Evolutionary conservation across 768 basidiomycete species (phyloP).

Genomic region (Vararia minispora): DNA sequence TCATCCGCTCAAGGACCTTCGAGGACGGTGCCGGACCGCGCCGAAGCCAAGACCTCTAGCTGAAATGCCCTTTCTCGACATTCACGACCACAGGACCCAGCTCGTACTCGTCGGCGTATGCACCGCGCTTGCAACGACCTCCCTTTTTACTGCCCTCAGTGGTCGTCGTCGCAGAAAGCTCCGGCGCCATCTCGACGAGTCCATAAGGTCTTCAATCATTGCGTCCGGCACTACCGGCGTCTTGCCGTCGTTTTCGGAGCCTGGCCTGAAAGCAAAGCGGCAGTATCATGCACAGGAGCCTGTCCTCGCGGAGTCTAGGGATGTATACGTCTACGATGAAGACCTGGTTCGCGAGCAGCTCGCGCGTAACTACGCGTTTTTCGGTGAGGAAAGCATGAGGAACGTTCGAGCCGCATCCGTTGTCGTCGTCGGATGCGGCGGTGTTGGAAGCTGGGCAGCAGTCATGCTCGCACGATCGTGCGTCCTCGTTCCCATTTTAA

Average conservation of each 20-base stretch:
- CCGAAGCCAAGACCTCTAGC: too few relatives aligned
- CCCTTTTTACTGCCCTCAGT: slow-evolving; percentile 47
- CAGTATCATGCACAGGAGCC: background rate
- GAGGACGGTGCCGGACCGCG: too few relatives aligned
- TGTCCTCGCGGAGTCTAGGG: background rate
- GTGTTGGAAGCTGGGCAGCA: slow-evolving; percentile 94
- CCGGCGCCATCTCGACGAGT: slow-evolving; percentile 45
- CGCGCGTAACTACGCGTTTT: slow-evolving; percentile 89
- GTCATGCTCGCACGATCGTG: slow-evolving; percentile 89
- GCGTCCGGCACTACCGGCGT: slow-evolving; percentile 3
- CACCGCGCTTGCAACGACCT: slow-evolving; percentile 51
- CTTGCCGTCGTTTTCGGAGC: slow-evolving; percentile 5
- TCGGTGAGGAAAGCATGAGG: slow-evolving; percentile 81
- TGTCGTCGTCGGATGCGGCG: slow-evolving; percentile 89
- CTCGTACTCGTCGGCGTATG: slow-evolving; percentile 54
- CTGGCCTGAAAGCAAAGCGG: background rate
- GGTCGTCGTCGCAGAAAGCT: slow-evolving; percentile 33
- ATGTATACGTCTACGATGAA: slow-evolving; percentile 46
- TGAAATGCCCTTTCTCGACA: slow-evolving; percentile 14
- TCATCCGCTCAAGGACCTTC: too few relatives aligned
- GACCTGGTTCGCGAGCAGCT: slow-evolving; percentile 81
- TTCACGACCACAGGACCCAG: slow-evolving; percentile 47
- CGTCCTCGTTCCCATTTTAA: slow-evolving; percentile 21
- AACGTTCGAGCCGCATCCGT: slow-evolving; percentile 67
- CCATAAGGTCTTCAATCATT: slow-evolving; percentile 36